Percentiles rank a stretch among this genome's conserved stretches.
These are phyloP conservation scores for Zopfia rhizophila DNA, from an alignment of 2,329 filamentous ascomycete genomes.

Conservation along the genomic window DNA sequence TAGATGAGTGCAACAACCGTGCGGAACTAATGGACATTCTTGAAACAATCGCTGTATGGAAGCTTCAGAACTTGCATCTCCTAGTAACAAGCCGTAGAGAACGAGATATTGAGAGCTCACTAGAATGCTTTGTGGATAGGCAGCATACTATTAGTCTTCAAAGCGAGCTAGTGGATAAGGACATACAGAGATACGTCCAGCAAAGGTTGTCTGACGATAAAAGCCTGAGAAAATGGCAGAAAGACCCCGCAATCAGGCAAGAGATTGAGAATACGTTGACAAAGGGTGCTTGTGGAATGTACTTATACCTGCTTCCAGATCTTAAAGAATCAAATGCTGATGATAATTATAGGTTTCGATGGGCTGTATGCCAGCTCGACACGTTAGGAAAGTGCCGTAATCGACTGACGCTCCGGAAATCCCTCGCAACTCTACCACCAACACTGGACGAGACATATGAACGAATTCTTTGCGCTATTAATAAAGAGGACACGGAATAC, in stretches of 20 bases:
- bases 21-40: constrained; percentile 34
- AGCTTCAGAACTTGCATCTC: constrained; percentile 34
- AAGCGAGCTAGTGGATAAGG: constrained; percentile 35
- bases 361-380: constrained; percentile 39
- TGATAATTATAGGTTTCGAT: constrained; percentile 38
- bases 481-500: constrained; percentile 24
- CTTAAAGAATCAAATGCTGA: neutral
- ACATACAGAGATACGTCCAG: constrained; percentile 40
- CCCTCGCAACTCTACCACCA: constrained; percentile 31
- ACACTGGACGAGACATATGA: constrained; percentile 42
- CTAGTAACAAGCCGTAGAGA: constrained; percentile 42
- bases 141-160: constrained; percentile 32
- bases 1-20: constrained; percentile 40
- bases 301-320: constrained; percentile 14
- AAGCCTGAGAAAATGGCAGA: constrained; percentile 35
- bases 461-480: constrained; percentile 35
- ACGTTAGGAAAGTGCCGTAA: constrained; percentile 31
- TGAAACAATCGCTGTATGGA: constrained; percentile 29
- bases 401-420: constrained; percentile 25
- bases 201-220: constrained; percentile 48
- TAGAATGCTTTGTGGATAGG: constrained; percentile 24
- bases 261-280: constrained; percentile 45
- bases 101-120: constrained; percentile 35
- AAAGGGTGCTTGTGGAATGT: constrained; percentile 38
- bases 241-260: constrained; percentile 33